Evolutionary conservation across 2,329 filamentous ascomycete species (phyloP).

Genomic region (Tolypocladium amazonense): DNA sequence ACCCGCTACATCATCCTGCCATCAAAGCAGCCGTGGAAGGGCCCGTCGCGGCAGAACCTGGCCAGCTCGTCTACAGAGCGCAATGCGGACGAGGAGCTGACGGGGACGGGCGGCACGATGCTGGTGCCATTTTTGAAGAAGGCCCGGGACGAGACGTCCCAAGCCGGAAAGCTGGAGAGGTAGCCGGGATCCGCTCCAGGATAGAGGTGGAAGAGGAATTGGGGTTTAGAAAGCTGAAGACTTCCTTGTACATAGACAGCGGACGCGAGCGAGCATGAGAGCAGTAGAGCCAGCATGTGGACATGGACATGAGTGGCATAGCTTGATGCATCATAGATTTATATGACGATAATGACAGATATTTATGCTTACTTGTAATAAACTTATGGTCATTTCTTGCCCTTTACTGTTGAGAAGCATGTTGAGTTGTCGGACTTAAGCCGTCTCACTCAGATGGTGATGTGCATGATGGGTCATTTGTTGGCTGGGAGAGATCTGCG

Average conservation of each 20-base stretch:
- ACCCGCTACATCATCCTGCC: slow-evolving; percentile 84
- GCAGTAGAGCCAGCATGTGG: not conserved
- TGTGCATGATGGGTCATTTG: not conserved
- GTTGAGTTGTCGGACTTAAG: not conserved
- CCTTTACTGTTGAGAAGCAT: not conserved
- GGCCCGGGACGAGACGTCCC: slow-evolving; percentile 68
- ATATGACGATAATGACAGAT: not conserved
- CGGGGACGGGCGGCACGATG: slow-evolving; percentile 79
- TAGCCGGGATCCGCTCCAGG: not conserved
- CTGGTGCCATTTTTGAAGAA: slow-evolving; percentile 86
- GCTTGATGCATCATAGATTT: not conserved
- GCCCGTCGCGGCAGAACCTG: slow-evolving; percentile 24
- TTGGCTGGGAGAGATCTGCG: not conserved
- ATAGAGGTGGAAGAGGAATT: not conserved
- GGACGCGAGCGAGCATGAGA: not conserved
- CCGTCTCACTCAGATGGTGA: not conserved
- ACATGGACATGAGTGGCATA: not conserved
- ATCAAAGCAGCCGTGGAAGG: slow-evolving; percentile 34
- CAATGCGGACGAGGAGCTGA: slow-evolving; percentile 39
- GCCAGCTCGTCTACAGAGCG: slow-evolving; percentile 30
- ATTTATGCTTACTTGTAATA: not conserved
- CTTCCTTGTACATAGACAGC: not conserved
- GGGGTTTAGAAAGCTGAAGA: not conserved
- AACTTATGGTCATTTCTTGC: too few species aligned
- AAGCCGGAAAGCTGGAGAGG: slow-evolving; percentile 22